Evolutionary conservation across 306 rosid genomes (phyloP), one percentile per base, ranked within the genome.

Genomic region (Ziziphus jujuba): DNA sequence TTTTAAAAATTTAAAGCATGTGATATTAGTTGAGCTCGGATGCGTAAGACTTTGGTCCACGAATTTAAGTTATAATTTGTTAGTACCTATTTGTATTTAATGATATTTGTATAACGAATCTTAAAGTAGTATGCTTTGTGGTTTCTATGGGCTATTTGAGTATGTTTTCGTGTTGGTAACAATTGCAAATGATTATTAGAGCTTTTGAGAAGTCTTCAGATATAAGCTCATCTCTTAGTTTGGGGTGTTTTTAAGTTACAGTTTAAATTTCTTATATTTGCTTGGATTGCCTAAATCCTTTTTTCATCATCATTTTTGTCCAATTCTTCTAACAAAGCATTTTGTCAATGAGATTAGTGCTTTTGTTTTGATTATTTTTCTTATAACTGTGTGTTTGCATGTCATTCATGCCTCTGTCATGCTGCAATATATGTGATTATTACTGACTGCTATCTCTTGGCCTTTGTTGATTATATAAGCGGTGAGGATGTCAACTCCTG

Each of bases 401-500:
- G 4, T 73, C 49, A n/a, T 22, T 58, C 34, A 48, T 76, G 21
- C 23, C 3, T 47, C 15, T 47, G 21, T 50, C 17, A 16, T 44
- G 16, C 51, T 24, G 38, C 55, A 64, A 21, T 20, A 34, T 54
- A 48, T 52, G 24, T 64, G 61, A 63, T 55, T 58, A 17, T 61
- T 59, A 36, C 36, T 54, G 38, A 74, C 49, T 66, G 0, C 15
- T 65, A 16, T 47, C 63, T 60, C 65, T 12, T 74, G 74, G 48
- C 48, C 36, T 60, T 62, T 71, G 50, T 67, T 77, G 69, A 24
- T 48, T 63, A 28, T 72, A 49, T 64, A 85, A 93, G 91, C 82
- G 83, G 91, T 75, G 88, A 85, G 84, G 83, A 89, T 92, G 96
- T 85, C 92, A 48, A 92, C 96, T 73, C 96, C 96, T 57, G 61